Conservation (phyloP, 148 eudicot species). For the Silene latifolia region DNA sequence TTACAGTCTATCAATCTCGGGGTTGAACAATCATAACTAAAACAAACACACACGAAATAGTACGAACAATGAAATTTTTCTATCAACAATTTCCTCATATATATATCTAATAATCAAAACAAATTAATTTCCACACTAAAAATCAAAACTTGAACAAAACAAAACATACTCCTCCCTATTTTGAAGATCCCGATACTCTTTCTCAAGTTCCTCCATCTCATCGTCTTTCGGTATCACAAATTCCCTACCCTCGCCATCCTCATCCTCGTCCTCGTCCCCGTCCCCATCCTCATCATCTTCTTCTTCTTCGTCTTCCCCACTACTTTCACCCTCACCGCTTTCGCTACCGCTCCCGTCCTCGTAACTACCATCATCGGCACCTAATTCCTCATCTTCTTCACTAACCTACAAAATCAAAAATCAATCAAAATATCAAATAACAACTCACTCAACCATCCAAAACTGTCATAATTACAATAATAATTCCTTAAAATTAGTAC, state of each 20-base stretch:
- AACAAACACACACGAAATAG: background rate
- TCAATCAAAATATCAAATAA: background rate
- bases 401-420: constrained; percentile 24
- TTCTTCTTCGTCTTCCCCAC: constrained; percentile 17
- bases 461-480: background rate
- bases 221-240: constrained; percentile 33
- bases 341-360: constrained; percentile 18
- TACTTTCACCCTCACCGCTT: constrained; percentile 19
- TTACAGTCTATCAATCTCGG: no score
- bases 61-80: background rate
- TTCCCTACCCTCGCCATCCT: constrained; percentile 15
- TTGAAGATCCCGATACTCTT: constrained; percentile 53
- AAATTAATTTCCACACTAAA: background rate
- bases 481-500: constrained; percentile 1
- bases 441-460: constrained; percentile 2
- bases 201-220: constrained; percentile 82
- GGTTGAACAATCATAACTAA: background rate
- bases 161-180: constrained; percentile 71
- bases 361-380: constrained; percentile 26
- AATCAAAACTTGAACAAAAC: background rate
- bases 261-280: no score
- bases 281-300: constrained; percentile 24
- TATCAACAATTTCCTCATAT: background rate
- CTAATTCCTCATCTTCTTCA: constrained; percentile 30
- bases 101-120: constrained; percentile 2